phyloP scores from a whole-genome alignment of 495 filamentous ascomycete genomes.

The Penicillium fimorum region DNA sequence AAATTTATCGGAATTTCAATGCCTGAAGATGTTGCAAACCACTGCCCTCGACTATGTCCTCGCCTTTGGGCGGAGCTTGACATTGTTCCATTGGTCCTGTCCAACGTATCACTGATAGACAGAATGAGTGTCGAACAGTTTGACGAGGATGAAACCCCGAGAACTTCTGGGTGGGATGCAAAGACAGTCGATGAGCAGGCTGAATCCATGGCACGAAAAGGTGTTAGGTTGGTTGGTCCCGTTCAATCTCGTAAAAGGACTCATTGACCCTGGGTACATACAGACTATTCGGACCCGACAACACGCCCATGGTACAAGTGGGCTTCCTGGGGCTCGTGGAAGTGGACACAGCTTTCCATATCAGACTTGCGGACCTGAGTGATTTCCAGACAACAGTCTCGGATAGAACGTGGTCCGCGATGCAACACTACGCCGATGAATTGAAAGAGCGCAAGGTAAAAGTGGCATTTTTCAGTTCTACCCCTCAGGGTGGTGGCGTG shows the following conservation, averaged over 20 bases:
- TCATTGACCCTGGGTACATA: slow-evolving; percentile 7
- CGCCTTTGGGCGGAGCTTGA: slow-evolving; percentile 81
- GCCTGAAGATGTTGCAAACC: slow-evolving; percentile 44
- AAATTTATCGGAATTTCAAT: slow-evolving; percentile 63
- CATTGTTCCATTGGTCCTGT: slow-evolving; percentile 64
- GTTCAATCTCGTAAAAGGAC: neutral
- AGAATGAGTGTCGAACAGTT: slow-evolving; percentile 11
- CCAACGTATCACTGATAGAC: slow-evolving; percentile 26
- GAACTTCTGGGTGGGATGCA: slow-evolving; percentile 38
- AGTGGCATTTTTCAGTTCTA: slow-evolving; percentile 83
- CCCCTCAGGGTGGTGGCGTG: slow-evolving; percentile 85
- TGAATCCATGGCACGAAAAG: slow-evolving; percentile 82
- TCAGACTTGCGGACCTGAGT: slow-evolving; percentile 57
- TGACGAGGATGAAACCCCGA: slow-evolving; percentile 2
- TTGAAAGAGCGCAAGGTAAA: slow-evolving; percentile 66
- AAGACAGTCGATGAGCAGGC: slow-evolving; percentile 77
- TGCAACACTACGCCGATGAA: slow-evolving; percentile 63
- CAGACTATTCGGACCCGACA: slow-evolving; percentile 74
- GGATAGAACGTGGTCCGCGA: slow-evolving; percentile 63
- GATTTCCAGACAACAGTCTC: slow-evolving; percentile 65
- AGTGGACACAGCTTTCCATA: slow-evolving; percentile 65
- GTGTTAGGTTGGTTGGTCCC: slow-evolving; percentile 56
- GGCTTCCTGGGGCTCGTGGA: slow-evolving; percentile 72
- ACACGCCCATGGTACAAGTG: slow-evolving; percentile 71
- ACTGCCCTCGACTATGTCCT: slow-evolving; percentile 59